Conservation (phyloP, 2,329 filamentous ascomycete species). For the Seiridium unicorne region DNA sequence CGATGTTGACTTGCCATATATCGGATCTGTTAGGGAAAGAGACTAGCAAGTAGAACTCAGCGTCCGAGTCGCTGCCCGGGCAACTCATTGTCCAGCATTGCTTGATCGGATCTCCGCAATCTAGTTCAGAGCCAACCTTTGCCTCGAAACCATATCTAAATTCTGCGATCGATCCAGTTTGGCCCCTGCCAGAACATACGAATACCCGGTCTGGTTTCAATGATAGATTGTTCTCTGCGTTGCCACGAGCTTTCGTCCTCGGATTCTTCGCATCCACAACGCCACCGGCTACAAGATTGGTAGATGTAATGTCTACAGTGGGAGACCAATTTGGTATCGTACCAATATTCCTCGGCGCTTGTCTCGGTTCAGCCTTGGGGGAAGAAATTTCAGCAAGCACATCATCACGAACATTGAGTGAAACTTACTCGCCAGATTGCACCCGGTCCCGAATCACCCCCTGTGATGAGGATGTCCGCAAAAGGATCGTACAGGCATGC, state of each 20-base stretch:
- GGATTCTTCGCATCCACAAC: constrained; percentile 44
- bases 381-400: constrained; percentile 7
- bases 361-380: constrained; percentile 51
- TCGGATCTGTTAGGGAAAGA: constrained; percentile 48
- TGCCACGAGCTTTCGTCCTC: constrained; percentile 36
- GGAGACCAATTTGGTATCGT: constrained; percentile 65
- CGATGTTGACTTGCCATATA: constrained; percentile 45
- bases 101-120: constrained; percentile 46
- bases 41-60: constrained; percentile 41
- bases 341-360: constrained; percentile 52
- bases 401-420: neutral
- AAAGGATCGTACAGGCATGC: constrained; percentile 67
- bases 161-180: constrained; percentile 64
- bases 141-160: constrained; percentile 70
- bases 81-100: constrained; percentile 52
- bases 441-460: constrained; percentile 76
- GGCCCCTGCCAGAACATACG: constrained; percentile 63
- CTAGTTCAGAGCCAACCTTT: constrained; percentile 58
- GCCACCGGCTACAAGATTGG: neutral
- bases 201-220: constrained; percentile 58
- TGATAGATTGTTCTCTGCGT: constrained; percentile 20
- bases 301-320: constrained; percentile 53
- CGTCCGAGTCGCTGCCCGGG: constrained; percentile 15
- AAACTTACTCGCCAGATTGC: constrained; percentile 67
- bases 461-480: constrained; percentile 76